Evolutionary conservation across 2,329 filamentous ascomycete genomes (phyloP).

Genomic region (Verticillium nonalfalfae): DNA sequence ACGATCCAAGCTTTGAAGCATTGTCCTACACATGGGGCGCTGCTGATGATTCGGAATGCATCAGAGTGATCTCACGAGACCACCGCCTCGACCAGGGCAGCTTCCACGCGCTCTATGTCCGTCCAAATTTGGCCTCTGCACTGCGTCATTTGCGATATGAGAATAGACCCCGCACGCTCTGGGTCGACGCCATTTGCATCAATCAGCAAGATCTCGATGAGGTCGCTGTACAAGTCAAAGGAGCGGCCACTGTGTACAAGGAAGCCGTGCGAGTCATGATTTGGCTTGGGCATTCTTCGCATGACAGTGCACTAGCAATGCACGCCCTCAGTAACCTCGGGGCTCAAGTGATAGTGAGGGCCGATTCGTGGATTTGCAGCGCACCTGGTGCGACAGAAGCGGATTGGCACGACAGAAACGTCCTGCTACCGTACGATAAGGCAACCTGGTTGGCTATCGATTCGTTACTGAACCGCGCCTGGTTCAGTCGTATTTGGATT

Average conservation of each 20-base stretch:
- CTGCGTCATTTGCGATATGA: neutral
- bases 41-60: too few relatives aligned
- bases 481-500: constrained; percentile 5
- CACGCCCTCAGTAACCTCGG: neutral
- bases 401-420: neutral
- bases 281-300: constrained; percentile 17
- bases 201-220: constrained; percentile 11
- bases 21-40: neutral
- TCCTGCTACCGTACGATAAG: neutral
- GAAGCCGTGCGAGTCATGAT: constrained; percentile 15
- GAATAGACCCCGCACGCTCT: constrained; percentile 7
- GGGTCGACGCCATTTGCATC: constrained; percentile 15
- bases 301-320: neutral
- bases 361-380: neutral
- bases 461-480: neutral
- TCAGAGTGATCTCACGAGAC: too few relatives aligned
- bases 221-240: constrained; percentile 10
- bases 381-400: neutral
- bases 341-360: neutral
- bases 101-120: too few relatives aligned
- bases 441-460: neutral
- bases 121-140: neutral
- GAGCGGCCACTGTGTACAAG: constrained; percentile 15
- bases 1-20: neutral
- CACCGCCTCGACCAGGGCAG: too few relatives aligned